These are phyloP conservation scores for Nemania bipapillata DNA, from an alignment of 2,329 filamentous ascomycete genomes.

Conservation along the genomic window DNA sequence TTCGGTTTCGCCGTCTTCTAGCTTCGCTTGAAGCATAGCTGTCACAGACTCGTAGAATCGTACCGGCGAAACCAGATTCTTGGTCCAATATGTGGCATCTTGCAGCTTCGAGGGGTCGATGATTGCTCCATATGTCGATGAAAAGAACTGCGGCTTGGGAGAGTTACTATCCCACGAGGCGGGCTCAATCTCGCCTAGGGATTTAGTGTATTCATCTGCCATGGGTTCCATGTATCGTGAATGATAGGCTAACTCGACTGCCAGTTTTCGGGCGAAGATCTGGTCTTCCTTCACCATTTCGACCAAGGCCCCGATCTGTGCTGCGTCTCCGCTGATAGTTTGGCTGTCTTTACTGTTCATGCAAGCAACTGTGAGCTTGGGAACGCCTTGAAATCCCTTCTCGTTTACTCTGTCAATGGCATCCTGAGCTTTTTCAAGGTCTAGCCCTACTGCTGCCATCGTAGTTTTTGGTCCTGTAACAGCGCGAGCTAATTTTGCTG, in stretches of 20 bases:
- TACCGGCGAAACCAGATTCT: conserved; percentile 36
- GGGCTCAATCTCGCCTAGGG: conserved; percentile 16
- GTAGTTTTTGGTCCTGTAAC: conserved; percentile 8
- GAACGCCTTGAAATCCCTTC: neutral
- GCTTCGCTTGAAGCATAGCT: conserved; percentile 9
- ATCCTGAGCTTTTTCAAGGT: conserved; percentile 13
- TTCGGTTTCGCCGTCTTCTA: neutral
- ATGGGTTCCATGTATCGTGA: conserved; percentile 51
- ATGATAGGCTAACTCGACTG: conserved; percentile 42
- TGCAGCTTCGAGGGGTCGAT: conserved; percentile 22
- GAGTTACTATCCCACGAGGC: neutral
- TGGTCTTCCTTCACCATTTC: conserved; percentile 18
- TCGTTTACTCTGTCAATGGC: conserved; percentile 22
- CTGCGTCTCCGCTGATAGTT: conserved; percentile 42
- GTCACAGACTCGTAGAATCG: conserved; percentile 28
- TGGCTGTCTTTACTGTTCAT: conserved; percentile 40
- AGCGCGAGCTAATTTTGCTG: conserved; percentile 11
- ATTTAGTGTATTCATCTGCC: conserved; percentile 42
- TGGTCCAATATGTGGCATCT: conserved; percentile 50
- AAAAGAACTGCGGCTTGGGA: conserved; percentile 20
- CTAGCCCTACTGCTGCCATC: conserved; percentile 24
- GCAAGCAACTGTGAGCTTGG: conserved; percentile 25
- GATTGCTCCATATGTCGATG: conserved; percentile 16
- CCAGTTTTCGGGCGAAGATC: conserved; percentile 38
- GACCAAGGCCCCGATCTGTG: conserved; percentile 32